Percentiles rank a stretch among this genome's conserved stretches.
Conservation (phyloP, 192 early-diverging fungal genomes). For the Rhizophlyctis rosea region DNA sequence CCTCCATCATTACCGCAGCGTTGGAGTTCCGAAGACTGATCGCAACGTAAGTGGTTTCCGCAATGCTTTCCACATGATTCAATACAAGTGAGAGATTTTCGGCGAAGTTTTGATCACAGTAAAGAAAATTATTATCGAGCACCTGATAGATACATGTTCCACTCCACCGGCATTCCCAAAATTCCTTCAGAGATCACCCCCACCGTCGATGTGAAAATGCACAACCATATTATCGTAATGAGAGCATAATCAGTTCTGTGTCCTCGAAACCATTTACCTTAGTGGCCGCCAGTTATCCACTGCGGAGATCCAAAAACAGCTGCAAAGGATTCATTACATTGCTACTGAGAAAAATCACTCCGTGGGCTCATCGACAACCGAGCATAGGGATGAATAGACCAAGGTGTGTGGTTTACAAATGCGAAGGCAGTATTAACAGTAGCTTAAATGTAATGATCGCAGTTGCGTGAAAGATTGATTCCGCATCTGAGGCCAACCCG, state of each 20-base stretch:
- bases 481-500: too few relatives aligned
- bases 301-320: conserved; percentile 76
- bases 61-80: conserved; percentile 79
- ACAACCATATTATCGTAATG: conserved; percentile 83
- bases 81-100: conserved; percentile 93
- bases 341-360: too few relatives aligned
- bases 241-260: conserved; percentile 91
- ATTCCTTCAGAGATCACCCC: conserved; percentile 80
- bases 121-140: too few relatives aligned
- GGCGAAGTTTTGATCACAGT: too few relatives aligned
- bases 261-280: conserved; percentile 63
- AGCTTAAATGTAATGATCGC: too few relatives aligned
- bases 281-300: conserved; percentile 79
- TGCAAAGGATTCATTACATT: too few relatives aligned
- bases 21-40: conserved; percentile 83
- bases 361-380: too few relatives aligned
- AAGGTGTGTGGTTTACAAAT: too few relatives aligned
- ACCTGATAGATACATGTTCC: too few relatives aligned
- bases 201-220: conserved; percentile 65
- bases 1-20: conserved; percentile 83
- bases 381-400: too few relatives aligned
- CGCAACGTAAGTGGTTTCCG: conserved; percentile 65
- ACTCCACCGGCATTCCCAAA: conserved; percentile 85
- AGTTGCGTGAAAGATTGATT: too few relatives aligned
- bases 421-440: too few relatives aligned